phyloP scores from a whole-genome alignment of 371 early-diverging fungal species.

The Batkoa obscura region DNA sequence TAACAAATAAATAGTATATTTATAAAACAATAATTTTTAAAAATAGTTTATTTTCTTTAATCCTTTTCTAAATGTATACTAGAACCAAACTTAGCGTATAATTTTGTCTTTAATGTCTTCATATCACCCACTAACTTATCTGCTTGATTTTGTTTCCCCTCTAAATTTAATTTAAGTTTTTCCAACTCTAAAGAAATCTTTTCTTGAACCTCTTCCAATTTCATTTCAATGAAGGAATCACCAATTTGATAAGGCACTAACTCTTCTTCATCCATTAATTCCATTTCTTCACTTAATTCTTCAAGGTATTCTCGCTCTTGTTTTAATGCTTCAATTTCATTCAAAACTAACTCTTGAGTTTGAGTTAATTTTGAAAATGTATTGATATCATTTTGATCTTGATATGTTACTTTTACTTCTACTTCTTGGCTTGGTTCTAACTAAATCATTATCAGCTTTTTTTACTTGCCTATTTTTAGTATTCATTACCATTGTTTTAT shows the following conservation, averaged over 20 bases:
- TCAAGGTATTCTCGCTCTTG: constrained; percentile 82
- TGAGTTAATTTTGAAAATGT: constrained; percentile 70
- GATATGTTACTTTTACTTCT: constrained; percentile 81
- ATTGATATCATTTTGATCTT: constrained; percentile 90
- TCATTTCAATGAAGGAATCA: constrained; percentile 62
- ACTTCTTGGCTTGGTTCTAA: constrained; percentile 57
- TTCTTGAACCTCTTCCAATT: constrained; percentile 49
- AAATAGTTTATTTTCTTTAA: no score
- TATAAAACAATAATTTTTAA: no score
- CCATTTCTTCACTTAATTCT: constrained; percentile 74
- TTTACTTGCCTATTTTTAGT: no score
- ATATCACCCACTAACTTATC: constrained; percentile 46
- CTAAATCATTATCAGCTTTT: no score
- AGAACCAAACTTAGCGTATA: constrained; percentile 85
- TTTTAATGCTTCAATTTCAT: constrained; percentile 36
- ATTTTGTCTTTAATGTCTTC: constrained; percentile 57
- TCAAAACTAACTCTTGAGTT: constrained; percentile 57
- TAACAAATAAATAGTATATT: no score
- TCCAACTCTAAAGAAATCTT: constrained; percentile 42
- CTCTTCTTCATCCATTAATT: constrained; percentile 84
- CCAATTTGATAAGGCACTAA: constrained; percentile 47
- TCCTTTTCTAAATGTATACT: constrained; percentile 84
- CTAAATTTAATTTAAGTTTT: constrained; percentile 32
- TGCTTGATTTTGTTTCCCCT: constrained; percentile 40
- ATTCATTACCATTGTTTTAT: no score